Conservation (phyloP, 2,329 filamentous ascomycete genomes). For the Diaporthe velutina region DNA sequence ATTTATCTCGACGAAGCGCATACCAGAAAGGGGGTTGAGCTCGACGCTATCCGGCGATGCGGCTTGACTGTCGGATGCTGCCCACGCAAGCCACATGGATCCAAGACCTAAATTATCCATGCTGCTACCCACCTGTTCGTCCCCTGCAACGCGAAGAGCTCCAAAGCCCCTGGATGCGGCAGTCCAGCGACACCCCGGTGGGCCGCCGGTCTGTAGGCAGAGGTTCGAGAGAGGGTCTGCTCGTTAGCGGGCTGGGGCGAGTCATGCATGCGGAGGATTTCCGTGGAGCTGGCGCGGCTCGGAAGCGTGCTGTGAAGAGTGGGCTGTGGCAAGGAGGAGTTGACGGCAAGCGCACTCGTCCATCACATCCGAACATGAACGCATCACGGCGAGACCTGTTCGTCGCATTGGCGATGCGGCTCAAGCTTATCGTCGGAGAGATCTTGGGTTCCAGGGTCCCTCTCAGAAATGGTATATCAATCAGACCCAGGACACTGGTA, state of each 20-base stretch:
- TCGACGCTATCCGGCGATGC: constrained; percentile 13
- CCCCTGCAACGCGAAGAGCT: background rate
- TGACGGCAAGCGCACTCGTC: background rate
- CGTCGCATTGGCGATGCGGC: constrained; percentile 16
- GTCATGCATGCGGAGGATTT: constrained; percentile 15
- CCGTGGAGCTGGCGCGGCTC: background rate
- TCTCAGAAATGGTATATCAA: background rate
- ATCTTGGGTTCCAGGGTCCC: background rate
- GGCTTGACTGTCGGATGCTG: constrained; percentile 16
- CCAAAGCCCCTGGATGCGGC: background rate
- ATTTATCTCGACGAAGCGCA: constrained; percentile 25
- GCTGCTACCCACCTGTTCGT: constrained; percentile 17
- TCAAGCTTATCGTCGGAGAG: constrained; percentile 11
- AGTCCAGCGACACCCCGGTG: background rate
- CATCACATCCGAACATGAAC: background rate
- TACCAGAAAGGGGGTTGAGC: constrained; percentile 6
- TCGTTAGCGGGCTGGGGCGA: background rate
- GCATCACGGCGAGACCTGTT: background rate
- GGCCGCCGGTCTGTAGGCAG: background rate
- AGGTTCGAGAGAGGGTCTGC: background rate
- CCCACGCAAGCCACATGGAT: constrained; percentile 13
- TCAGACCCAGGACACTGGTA: background rate
- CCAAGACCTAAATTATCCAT: background rate
- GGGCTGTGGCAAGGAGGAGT: background rate
- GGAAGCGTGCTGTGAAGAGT: constrained; percentile 6